Evolutionary conservation across 805 yeast species (phyloP), one percentile per base, ranked within the genome.

Genomic region (Saturnispora kantuleensis): DNA sequence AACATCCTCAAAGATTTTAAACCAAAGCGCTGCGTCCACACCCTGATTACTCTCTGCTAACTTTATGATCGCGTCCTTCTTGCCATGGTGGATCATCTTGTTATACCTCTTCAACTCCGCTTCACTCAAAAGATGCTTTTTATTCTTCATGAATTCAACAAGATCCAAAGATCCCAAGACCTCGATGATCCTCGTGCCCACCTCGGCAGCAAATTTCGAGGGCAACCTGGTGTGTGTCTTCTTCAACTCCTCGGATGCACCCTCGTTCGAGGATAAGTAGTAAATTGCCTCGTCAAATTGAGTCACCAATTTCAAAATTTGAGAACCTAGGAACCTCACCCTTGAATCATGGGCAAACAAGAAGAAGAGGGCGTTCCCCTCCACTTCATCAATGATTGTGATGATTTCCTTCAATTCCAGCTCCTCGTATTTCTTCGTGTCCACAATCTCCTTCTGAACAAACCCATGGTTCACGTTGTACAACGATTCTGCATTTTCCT

Each of bases 11-110:
- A 84, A 88, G 1, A 82, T 74, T 49, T 95, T 74, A 55, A 90
- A 82, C 98, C 98, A 93, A n/a, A 93, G 66, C 0, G 97, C 95
- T 1, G 95, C 80, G 64, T 93, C 98, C 9, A 93, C 89, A 1
- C 97, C 97, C 56, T 89, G 84, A 47, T 84, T 95, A 2, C 95
- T 84, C 52, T 86, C 96, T 0, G 96, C 96, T 6, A 93, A 66
- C 41, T 79, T 73, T 0, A 84, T 68, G n/a, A 94, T 63, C 2
- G 86, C 71, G 21, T 83, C 84, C 48, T 76, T 79, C 51, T 80
- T 74, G 47, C 73, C 74, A 53, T 64, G 75, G 42, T 60, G 61
- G 49, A 69, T 76, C 31, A 93, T 63, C 53, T 83, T 83, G 1
- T 78, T 56, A 12, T 89, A 64, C 33, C 97, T 66, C 15, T 78